These are phyloP conservation scores for Sporisorium scitamineum DNA, from an alignment of 1,284 basidiomycete genomes.

Conservation along the genomic window DNA sequence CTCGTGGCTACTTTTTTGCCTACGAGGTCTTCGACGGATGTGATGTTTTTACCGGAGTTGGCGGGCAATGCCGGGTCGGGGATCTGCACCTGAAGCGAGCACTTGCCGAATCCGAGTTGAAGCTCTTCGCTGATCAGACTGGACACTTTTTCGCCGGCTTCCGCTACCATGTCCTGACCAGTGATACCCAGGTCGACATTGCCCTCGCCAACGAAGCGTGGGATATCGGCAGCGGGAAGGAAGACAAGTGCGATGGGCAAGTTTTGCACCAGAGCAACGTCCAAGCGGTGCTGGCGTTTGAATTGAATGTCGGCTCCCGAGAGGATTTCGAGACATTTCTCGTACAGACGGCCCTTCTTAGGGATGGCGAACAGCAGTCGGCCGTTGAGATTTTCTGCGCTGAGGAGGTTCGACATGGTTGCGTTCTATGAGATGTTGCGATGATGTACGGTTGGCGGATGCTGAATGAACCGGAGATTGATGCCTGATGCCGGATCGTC, in stretches of 20 bases:
- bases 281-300: conserved; percentile 85
- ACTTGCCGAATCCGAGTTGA: conserved; percentile 92
- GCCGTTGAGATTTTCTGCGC: conserved; percentile 72
- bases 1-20: conserved; percentile 94
- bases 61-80: conserved; percentile 76
- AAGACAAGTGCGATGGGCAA: conserved; percentile 97
- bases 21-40: conserved; percentile 81
- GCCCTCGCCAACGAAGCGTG: conserved; percentile 97
- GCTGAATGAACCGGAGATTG: background rate
- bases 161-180: conserved; percentile 96
- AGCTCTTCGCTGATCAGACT: conserved; percentile 81
- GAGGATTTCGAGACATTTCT: conserved; percentile 88
- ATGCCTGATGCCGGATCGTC: background rate
- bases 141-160: conserved; percentile 76
- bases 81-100: conserved; percentile 92
- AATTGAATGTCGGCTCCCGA: conserved; percentile 92
- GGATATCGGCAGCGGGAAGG: conserved; percentile 95
- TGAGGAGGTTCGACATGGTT: conserved; percentile 62
- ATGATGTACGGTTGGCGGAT: background rate
- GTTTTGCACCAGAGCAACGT: conserved; percentile 91
- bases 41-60: conserved; percentile 70
- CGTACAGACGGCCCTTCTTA: conserved; percentile 93
- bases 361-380: conserved; percentile 94
- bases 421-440: background rate
- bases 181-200: conserved; percentile 92